Evolutionary conservation across 306 rosid species (phyloP).

Genomic region (Fragaria vesca): DNA sequence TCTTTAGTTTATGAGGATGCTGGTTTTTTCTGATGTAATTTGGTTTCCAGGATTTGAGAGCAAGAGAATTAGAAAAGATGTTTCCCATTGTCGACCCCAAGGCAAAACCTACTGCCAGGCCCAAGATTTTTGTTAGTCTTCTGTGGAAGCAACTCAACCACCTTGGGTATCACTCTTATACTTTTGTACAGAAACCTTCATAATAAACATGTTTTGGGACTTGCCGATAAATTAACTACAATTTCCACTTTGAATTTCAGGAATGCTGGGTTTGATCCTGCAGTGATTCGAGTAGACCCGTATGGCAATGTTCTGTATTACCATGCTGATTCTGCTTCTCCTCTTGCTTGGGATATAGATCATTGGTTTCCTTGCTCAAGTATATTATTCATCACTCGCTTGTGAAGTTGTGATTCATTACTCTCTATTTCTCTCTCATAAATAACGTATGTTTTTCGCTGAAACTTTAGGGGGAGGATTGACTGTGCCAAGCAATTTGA

Average conservation of each 20-base stretch:
- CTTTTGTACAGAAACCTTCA: slow-evolving; percentile 5
- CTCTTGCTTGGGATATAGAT: slow-evolving; percentile 96
- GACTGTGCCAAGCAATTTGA: slow-evolving; percentile 85
- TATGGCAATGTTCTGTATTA: slow-evolving; percentile 86
- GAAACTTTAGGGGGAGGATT: slow-evolving; percentile 83
- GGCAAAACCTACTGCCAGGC: slow-evolving; percentile 71
- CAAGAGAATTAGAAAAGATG: slow-evolving; percentile 53
- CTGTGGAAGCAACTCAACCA: slow-evolving; percentile 95
- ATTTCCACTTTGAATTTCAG: slow-evolving; percentile 33
- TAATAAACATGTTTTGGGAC: background rate
- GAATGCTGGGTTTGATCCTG: slow-evolving; percentile 97
- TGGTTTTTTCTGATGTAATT: background rate
- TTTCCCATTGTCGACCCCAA: slow-evolving; percentile 72
- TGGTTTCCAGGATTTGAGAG: slow-evolving; percentile 48
- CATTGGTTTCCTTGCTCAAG: slow-evolving; percentile 99
- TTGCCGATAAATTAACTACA: background rate
- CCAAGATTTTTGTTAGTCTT: slow-evolving; percentile 68
- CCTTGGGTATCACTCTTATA: slow-evolving; percentile 64
- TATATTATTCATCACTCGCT: slow-evolving; percentile 19
- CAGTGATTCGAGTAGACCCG: slow-evolving; percentile 78
- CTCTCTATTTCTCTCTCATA: slow-evolving; percentile 17
- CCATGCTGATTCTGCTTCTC: slow-evolving; percentile 94
- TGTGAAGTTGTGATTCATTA: background rate
- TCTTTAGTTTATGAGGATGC: background rate
- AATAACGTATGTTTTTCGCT: slow-evolving; percentile 14